Base-by-base conservation (phyloP, 2,329 filamentous ascomycete species). In the Fusarium goolgardi region DNA sequence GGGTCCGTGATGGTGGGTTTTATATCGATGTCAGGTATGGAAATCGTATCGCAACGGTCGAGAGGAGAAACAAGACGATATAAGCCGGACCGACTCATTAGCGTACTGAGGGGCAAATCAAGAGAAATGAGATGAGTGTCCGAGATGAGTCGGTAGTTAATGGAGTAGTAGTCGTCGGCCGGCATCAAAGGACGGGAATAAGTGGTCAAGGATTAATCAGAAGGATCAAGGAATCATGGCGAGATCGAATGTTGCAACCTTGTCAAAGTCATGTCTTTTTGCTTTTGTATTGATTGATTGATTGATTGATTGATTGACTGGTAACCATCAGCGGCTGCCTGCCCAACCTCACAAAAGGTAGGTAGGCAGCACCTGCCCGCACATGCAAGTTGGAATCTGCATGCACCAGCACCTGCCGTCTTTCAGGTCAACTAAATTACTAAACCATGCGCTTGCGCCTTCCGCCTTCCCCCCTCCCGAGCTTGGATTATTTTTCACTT, bases 41-140 rank as follows among this genome's bases (percentile, higher is more conserved):
- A 27, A 51, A 39, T 45, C 43, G 44, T 47, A 61, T 55, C 56
- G 41, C 18, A 63, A 69, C 53, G 61, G 65, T 55, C 39, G 56
- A 69, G 41, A 53, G 43, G 65, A 69, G 40, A 55, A 54, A 57
- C 34, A 27, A 58, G 57, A 25, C 32, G 47, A 57, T 51, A 51
- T 35, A 53, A 69, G 47, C 63, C 66, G 66, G 66, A 69, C 66
- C 66, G 66, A 69, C 56, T 69, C n/a, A 37, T 46, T 64, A 67
- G 66, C 49, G 57, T 44, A 57, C 32, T 27, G 61, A 59, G 40
- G 60, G 29, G 29, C 39, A 20, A 63, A 51, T 27, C 15, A 49
- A 59, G 47, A 41, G 18, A 41, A n/a, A 49, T 59, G 34, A 57
- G 25, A 57, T 41, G 43, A n/a, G 21, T 59, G 59, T 31, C 34